Percentiles rank a stretch among this genome's conserved stretches.
Conservation (phyloP, 75 land plant genomes). For the Picea sitchensis region DNA sequence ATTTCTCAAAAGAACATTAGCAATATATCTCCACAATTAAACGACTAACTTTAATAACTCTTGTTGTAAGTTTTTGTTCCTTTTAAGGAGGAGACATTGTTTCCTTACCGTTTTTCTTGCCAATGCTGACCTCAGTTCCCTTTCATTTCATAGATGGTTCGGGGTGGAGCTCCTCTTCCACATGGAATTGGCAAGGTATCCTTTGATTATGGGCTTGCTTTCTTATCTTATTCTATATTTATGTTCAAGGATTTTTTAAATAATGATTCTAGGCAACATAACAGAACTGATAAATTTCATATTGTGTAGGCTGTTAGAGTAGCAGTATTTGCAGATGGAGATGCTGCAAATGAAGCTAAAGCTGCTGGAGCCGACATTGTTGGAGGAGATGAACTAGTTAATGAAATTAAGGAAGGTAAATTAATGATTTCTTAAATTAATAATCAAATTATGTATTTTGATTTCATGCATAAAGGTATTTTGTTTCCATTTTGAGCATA, state of each 20-base stretch:
- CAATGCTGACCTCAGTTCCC: background rate
- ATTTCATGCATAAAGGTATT: background rate
- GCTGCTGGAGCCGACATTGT: slow-evolving; percentile 95
- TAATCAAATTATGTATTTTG: background rate
- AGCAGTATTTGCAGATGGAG: slow-evolving; percentile 95
- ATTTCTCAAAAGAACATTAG: background rate
- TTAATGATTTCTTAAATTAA: slow-evolving; percentile 1
- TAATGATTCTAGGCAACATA: background rate
- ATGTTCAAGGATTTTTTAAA: background rate
- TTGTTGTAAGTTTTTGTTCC: background rate
- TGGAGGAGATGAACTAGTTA: slow-evolving; percentile 82
- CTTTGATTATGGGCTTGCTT: background rate
- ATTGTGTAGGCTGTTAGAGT: slow-evolving; percentile 62
- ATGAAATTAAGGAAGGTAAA: slow-evolving; percentile 63
- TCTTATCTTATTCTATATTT: background rate
- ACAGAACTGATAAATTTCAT: background rate
- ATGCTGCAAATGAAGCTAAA: slow-evolving; percentile 84
- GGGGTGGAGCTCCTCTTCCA: slow-evolving; percentile 73
- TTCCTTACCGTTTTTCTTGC: too few species aligned
- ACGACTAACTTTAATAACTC: background rate
- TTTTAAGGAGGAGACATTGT: too few species aligned
- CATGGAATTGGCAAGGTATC: slow-evolving; percentile 91
- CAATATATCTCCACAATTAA: background rate
- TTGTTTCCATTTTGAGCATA: background rate
- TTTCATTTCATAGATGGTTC: slow-evolving; percentile 60